These are phyloP conservation scores for Solanum arcanum DNA, from an alignment of 257 asterid species.

Conservation along the genomic window DNA sequence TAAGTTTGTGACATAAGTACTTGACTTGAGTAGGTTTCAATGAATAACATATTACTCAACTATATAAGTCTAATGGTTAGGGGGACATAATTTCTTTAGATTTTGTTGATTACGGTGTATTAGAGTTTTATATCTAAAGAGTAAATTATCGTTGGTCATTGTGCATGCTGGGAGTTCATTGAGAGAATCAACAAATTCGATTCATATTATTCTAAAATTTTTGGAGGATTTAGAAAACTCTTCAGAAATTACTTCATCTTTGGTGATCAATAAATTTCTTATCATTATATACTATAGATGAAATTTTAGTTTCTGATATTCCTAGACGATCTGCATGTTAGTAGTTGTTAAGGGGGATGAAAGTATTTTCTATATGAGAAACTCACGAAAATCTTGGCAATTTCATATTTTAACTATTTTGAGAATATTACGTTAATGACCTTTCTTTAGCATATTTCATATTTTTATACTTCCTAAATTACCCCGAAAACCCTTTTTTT, in stretches of 20 bases:
- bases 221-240: not conserved
- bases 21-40: not conserved
- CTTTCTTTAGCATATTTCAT: not conserved
- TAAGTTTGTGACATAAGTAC: not conserved
- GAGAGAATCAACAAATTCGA: not conserved
- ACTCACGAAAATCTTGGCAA: not conserved
- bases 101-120: not conserved
- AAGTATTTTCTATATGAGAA: not conserved
- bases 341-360: not conserved
- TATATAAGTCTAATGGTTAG: not conserved
- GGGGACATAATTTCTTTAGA: not conserved
- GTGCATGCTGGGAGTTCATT: not conserved
- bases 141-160: not conserved
- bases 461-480: not conserved
- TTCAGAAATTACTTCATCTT: not conserved
- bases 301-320: not conserved
- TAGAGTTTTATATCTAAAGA: not conserved
- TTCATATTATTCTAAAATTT: not conserved
- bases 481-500: too few species aligned
- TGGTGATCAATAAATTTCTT: not conserved
- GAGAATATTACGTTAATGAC: not conserved
- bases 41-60: not conserved
- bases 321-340: not conserved
- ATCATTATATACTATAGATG: not conserved
- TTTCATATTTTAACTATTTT: not conserved